phyloP scores from a whole-genome alignment of 495 filamentous ascomycete genomes.

The Hypoxylon rickii region DNA sequence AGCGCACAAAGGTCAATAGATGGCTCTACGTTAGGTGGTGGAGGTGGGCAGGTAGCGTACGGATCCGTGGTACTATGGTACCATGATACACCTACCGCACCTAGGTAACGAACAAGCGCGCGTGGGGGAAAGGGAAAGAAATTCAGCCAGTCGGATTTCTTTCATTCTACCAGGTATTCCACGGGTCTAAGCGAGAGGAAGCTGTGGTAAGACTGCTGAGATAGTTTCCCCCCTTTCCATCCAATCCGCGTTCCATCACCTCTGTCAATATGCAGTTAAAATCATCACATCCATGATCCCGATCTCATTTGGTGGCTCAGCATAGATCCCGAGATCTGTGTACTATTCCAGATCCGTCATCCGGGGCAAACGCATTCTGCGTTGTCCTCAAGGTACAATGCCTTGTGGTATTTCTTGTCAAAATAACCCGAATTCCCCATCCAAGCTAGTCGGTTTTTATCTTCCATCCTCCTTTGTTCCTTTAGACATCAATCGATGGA shows the following conservation, averaged over 20 bases:
- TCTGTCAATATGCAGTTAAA: conserved; percentile 16
- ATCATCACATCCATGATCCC: conserved; percentile 20
- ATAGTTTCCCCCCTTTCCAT: too few species aligned
- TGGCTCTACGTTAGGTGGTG: too few species aligned
- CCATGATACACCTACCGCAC: neutral
- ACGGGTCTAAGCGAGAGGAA: neutral
- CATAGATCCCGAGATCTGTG: conserved; percentile 32
- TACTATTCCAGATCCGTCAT: conserved; percentile 33
- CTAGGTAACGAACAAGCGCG: neutral
- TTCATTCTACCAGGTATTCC: neutral
- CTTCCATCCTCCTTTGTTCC: neutral
- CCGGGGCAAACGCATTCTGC: conserved; percentile 26
- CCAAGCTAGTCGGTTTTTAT: neutral
- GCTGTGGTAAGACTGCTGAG: conserved; percentile 11
- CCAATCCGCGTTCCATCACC: conserved; percentile 12
- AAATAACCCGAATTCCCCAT: conserved; percentile 25
- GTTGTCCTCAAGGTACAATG: conserved; percentile 4
- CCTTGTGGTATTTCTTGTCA: conserved; percentile 19
- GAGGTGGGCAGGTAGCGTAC: too few species aligned
- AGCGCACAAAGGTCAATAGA: too few species aligned
- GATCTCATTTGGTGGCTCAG: conserved; percentile 28
- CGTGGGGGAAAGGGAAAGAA: neutral
- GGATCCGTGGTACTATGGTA: neutral
- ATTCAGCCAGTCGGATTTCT: neutral
- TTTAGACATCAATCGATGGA: neutral